These are phyloP conservation scores for Citrus unshiu DNA, from an alignment of 345 rosid genomes.

Conservation along the genomic window DNA sequence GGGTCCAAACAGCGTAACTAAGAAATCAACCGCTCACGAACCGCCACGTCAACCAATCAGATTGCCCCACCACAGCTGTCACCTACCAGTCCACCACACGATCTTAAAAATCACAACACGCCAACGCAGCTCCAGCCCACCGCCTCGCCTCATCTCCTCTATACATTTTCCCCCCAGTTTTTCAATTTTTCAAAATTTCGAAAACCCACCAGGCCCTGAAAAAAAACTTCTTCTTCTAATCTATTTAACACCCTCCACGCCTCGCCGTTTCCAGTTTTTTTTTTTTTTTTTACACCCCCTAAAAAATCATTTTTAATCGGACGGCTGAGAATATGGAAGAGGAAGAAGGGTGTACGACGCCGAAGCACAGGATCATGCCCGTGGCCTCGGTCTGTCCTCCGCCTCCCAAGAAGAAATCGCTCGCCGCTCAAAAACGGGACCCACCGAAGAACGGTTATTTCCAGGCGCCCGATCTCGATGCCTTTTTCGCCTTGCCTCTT, in stretches of 20 bases:
- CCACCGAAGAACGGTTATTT: slow-evolving; percentile 66
- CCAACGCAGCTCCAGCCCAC: neutral
- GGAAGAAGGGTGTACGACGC: slow-evolving; percentile 62
- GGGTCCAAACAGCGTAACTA: slow-evolving; percentile 7
- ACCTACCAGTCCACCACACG: slow-evolving; percentile 15
- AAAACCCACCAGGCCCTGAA: neutral
- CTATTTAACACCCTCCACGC: neutral
- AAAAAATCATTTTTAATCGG: neutral
- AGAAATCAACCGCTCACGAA: neutral
- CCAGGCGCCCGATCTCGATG: slow-evolving; percentile 69
- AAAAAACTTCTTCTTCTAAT: neutral
- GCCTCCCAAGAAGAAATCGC: slow-evolving; percentile 50
- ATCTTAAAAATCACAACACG: neutral
- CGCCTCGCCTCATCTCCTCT: neutral
- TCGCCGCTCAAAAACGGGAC: slow-evolving; percentile 30
- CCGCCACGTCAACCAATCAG: slow-evolving; percentile 20
- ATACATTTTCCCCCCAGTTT: slow-evolving; percentile 10
- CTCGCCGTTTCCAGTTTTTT: neutral
- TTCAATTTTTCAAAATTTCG: slow-evolving; percentile 1
- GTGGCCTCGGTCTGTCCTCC: slow-evolving; percentile 50
- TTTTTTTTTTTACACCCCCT: neutral
- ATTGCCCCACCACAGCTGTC: slow-evolving; percentile 24
- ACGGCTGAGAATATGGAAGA: slow-evolving; percentile 22
- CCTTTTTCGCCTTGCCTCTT: slow-evolving; percentile 36
- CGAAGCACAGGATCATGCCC: slow-evolving; percentile 55